phyloP scores from a whole-genome alignment of 1,284 basidiomycete species.

The Marasmius tenuissimus region DNA sequence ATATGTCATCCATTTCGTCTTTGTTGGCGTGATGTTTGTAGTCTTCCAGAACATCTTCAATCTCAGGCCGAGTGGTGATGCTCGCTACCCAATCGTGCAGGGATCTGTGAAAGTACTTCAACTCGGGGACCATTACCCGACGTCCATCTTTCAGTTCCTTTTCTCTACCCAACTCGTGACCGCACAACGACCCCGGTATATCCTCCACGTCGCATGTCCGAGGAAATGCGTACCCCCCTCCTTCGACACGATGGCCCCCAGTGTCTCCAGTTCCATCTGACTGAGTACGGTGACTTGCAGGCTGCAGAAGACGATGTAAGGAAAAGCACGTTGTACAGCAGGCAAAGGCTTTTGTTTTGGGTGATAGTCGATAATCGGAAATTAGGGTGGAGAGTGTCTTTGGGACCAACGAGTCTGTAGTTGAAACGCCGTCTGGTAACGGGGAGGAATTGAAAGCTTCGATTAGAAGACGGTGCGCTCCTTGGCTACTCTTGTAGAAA shows the following conservation, averaged over 20 bases:
- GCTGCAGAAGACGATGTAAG: neutral
- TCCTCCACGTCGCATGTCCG: neutral
- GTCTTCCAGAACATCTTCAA: neutral
- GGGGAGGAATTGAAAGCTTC: neutral
- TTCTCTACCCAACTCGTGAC: neutral
- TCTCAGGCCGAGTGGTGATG: neutral
- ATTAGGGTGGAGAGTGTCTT: neutral
- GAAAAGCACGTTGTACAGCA: neutral
- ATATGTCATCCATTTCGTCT: conserved; percentile 1
- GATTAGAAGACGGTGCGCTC: neutral
- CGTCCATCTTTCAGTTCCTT: neutral
- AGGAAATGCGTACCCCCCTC: neutral
- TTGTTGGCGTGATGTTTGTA: neutral
- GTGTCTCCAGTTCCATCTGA: neutral
- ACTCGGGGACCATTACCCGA: neutral
- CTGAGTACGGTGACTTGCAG: neutral
- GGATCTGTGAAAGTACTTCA: neutral
- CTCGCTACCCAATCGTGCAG: neutral
- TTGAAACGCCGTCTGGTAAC: neutral
- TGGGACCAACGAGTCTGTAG: neutral
- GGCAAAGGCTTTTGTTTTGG: neutral
- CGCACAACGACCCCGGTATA: neutral
- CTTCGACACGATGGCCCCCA: no score
- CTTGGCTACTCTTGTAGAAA: neutral
- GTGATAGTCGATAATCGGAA: neutral